Conservation (phyloP, 805 yeast genomes). For the Cyberlindnera maritima region DNA sequence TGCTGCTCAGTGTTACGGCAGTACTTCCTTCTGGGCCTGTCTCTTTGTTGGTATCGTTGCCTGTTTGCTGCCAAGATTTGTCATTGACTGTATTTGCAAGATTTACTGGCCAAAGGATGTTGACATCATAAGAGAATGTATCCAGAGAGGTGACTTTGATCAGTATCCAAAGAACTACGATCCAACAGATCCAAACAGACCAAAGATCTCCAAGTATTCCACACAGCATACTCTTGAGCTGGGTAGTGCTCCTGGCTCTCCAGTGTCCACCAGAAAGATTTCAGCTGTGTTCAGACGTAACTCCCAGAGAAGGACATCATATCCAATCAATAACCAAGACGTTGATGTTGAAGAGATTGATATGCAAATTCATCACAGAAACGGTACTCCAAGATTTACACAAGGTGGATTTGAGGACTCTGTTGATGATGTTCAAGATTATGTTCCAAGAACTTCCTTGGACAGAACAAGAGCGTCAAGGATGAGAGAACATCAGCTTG, state of each 20-base stretch:
- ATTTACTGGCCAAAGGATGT: conserved; percentile 61
- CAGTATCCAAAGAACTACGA: conserved; percentile 68
- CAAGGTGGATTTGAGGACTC: conserved; percentile 4
- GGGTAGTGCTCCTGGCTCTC: conserved; percentile 8
- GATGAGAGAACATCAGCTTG: conserved; percentile 35
- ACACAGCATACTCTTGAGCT: conserved; percentile 32
- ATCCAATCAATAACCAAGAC: conserved; percentile 27
- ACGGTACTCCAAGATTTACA: conserved; percentile 30
- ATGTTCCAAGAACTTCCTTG: conserved; percentile 34
- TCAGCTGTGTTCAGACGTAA: conserved; percentile 38
- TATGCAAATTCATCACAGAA: conserved; percentile 26
- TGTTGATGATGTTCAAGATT: conserved; percentile 6
- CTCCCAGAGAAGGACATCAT: conserved; percentile 27
- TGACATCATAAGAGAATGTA: conserved; percentile 74
- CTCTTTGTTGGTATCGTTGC: conserved; percentile 58
- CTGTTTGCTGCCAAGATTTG: conserved; percentile 67
- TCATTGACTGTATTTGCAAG: conserved; percentile 53
- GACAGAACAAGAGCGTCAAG: conserved; percentile 37
- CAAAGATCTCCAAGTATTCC: conserved; percentile 46
- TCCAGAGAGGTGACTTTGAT: conserved; percentile 60
- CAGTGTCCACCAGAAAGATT: conserved; percentile 29
- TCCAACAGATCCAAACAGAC: conserved; percentile 75
- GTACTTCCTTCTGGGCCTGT: conserved; percentile 65
- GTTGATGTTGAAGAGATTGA: conserved; percentile 40
- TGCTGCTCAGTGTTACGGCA: conserved; percentile 61